Base-by-base conservation (phyloP, 148 eudicot genomes). In the Cornus controversa region DNA sequence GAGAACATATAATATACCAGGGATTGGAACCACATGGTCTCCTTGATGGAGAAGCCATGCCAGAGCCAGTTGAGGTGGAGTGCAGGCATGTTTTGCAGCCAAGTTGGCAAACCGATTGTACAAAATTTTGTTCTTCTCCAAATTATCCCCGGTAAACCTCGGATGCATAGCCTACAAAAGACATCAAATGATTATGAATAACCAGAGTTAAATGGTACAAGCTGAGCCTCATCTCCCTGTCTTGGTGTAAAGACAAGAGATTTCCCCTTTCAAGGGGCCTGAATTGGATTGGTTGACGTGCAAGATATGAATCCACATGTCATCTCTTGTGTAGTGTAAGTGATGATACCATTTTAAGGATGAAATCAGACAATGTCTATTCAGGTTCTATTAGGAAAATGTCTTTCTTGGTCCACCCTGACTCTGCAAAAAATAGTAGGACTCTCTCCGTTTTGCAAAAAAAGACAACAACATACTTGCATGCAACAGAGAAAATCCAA, bases 11-110 rank as follows among this genome's bases (percentile, higher is more conserved):
- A 71, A 20, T 70, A n/a, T 69, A 80, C 90, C 90, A 2, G 90
- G 90, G 62, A 87, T 84, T 0, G 87, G 90, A 31, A 82, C 78
- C 7, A 84, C 67, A 67, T 87, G 84, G 69, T 82, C 71, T 40
- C 86, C 84, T 74, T 85, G 90, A 71, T 83, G 84, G 66, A 77
- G 84, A 77, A 85, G 68, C 90, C 88, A 87, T 42, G 90, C 86
- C 71, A 87, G 26, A 45, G 90, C 84, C 25, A 87, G 83, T 65
- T 87, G 90, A 72, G 86, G 70, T 50, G 82, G 77, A 20, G 79
- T 84, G 75, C 86, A 87, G n/a, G 34, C 73, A 72, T 80, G 79
- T 54, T 78, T 82, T 6, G 22, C 73, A 5, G 87, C 84, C 58
- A 87, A 60, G n/a, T 71, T 73, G 16, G 78, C 81, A 28, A 87